These are phyloP conservation scores for Carpinus viminea DNA, from an alignment of 306 rosid genomes.

Conservation along the genomic window DNA sequence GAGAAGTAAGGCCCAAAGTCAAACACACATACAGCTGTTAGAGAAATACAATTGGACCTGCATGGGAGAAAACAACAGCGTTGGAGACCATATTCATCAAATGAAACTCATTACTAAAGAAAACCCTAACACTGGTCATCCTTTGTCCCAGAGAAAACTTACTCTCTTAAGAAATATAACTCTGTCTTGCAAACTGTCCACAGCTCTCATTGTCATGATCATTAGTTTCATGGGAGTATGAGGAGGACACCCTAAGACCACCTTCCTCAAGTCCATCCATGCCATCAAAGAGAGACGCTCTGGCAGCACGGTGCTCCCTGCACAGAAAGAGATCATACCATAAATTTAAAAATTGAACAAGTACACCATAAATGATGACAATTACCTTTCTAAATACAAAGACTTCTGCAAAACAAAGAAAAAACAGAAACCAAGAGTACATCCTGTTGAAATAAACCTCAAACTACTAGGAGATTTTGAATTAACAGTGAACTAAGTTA, in stretches of 20 bases:
- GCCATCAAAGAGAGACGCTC: constrained; percentile 60
- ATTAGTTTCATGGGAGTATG: constrained; percentile 52
- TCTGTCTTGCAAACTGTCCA: constrained; percentile 76
- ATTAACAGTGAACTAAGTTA: neutral
- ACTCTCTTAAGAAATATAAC: constrained; percentile 78
- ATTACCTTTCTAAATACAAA: constrained; percentile 3
- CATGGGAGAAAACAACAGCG: neutral
- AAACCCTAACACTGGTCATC: neutral
- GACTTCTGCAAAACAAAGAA: constrained; percentile 13
- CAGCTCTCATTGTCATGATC: constrained; percentile 81
- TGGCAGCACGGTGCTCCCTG: constrained; percentile 82
- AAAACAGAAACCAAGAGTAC: constrained; percentile 5
- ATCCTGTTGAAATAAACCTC: constrained; percentile 11
- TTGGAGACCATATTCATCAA: neutral
- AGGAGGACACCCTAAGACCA: constrained; percentile 73
- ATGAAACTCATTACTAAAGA: neutral
- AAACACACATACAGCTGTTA: neutral
- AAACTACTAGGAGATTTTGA: neutral
- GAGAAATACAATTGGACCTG: neutral
- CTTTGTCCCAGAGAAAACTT: constrained; percentile 28
- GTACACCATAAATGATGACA: neutral
- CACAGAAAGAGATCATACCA: constrained; percentile 16
- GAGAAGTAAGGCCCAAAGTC: neutral
- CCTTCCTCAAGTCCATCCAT: constrained; percentile 89
- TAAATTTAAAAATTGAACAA: constrained; percentile 3